Percentiles rank a stretch among this genome's conserved stretches.
phyloP scores from a whole-genome alignment of 768 basidiomycete species.

The Leccinum imitatum region DNA sequence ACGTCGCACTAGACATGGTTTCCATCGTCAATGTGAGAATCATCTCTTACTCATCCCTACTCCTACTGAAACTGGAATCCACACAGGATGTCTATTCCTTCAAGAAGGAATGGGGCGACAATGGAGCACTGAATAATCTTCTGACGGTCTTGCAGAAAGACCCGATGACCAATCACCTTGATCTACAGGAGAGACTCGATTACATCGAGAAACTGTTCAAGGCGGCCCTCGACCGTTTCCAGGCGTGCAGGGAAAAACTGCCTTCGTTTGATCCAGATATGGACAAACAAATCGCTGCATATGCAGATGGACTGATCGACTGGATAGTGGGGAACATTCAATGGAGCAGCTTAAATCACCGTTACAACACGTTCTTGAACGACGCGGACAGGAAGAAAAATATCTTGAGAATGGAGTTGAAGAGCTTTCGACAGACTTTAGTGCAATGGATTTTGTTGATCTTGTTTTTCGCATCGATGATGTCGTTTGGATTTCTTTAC shows the following conservation, averaged over 20 bases:
- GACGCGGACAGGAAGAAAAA: constrained; percentile 22
- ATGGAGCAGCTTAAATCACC: constrained; percentile 28
- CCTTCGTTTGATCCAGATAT: constrained; percentile 19
- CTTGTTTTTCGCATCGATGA: constrained; percentile 6
- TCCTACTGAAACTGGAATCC: background rate
- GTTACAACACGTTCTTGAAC: constrained; percentile 26
- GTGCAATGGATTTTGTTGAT: constrained; percentile 6
- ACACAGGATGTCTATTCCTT: constrained; percentile 30
- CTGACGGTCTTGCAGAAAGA: constrained; percentile 29
- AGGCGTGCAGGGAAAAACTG: constrained; percentile 19
- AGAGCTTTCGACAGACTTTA: constrained; percentile 1
- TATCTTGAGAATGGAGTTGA: constrained; percentile 20
- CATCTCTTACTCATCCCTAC: too few relatives aligned
- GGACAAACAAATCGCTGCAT: constrained; percentile 19
- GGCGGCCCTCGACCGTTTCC: constrained; percentile 23
- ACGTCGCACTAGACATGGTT: constrained; percentile 27
- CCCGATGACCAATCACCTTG: constrained; percentile 21
- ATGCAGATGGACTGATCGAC: constrained; percentile 28
- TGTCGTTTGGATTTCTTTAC: constrained; percentile 7
- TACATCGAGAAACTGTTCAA: constrained; percentile 22
- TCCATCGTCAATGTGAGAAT: constrained; percentile 26
- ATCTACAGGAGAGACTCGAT: constrained; percentile 26
- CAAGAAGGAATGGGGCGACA: constrained; percentile 30
- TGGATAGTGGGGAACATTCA: constrained; percentile 29
- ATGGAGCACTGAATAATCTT: constrained; percentile 30